These are phyloP conservation scores for Fomitopsis betulina DNA, from an alignment of 1,284 basidiomycete species.

Conservation along the genomic window DNA sequence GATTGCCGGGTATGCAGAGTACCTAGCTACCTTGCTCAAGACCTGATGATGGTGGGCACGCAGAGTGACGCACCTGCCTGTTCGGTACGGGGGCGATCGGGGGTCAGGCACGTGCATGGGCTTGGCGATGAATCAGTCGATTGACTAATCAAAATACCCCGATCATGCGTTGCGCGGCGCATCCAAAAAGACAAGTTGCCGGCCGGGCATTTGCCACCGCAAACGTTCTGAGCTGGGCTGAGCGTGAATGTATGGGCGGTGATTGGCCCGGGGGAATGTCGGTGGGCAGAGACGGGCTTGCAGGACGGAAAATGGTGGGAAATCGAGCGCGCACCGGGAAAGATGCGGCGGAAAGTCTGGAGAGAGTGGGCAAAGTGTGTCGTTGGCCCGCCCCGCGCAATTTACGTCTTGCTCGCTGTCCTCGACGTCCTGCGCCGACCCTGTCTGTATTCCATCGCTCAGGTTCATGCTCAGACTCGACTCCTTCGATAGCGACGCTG, in stretches of 20 bases:
- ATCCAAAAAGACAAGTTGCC: background rate
- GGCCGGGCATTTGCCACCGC: background rate
- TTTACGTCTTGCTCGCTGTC: background rate
- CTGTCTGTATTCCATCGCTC: background rate
- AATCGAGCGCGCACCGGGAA: background rate
- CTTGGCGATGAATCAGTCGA: slow-evolving; percentile 6
- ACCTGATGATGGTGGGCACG: background rate
- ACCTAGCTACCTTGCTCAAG: background rate
- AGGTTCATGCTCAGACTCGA: slow-evolving; percentile 16
- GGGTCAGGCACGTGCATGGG: slow-evolving; percentile 2
- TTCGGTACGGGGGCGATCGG: background rate
- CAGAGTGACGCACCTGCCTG: background rate
- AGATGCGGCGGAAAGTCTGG: background rate
- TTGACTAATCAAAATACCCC: background rate
- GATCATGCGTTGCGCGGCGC: background rate
- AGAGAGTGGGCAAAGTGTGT: background rate
- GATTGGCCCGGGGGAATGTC: background rate
- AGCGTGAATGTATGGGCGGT: background rate
- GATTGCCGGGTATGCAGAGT: background rate
- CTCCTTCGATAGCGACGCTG: slow-evolving; percentile 12
- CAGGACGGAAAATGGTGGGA: background rate
- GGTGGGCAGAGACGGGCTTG: background rate
- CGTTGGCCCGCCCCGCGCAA: background rate
- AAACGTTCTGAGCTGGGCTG: background rate
- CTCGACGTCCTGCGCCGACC: background rate